A percentile compares a stretch with the other conserved stretches of the same genome.
Evolutionary conservation across 2,329 filamentous ascomycete species (phyloP).

Genomic region (Hymenoscyphus linearis): DNA sequence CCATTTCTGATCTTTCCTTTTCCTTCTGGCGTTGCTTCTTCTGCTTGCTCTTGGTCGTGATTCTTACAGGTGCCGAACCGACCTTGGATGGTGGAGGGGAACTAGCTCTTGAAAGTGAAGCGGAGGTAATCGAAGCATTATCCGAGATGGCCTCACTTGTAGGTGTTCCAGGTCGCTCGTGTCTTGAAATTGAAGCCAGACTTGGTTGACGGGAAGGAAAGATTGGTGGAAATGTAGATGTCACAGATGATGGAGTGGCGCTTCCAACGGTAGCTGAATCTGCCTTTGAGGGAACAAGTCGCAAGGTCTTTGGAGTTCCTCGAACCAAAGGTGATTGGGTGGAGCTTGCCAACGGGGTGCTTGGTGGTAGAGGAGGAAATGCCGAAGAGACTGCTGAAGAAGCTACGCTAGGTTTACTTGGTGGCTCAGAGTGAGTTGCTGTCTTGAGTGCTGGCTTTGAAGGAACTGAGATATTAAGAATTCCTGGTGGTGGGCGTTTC

Average conservation of each 20-base stretch:
- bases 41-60: slow-evolving; percentile 71
- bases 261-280: slow-evolving; percentile 44
- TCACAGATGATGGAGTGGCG: slow-evolving; percentile 30
- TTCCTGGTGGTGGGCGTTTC: slow-evolving; percentile 29
- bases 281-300: slow-evolving; percentile 62
- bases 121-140: slow-evolving; percentile 67
- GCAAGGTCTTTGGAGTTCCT: slow-evolving; percentile 57
- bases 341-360: slow-evolving; percentile 42
- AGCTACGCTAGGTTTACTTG: slow-evolving; percentile 13
- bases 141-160: slow-evolving; percentile 72
- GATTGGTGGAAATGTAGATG: slow-evolving; percentile 34
- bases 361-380: slow-evolving; percentile 48
- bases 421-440: slow-evolving; percentile 13
- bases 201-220: slow-evolving; percentile 46
- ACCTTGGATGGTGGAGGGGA: slow-evolving; percentile 64
- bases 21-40: slow-evolving; percentile 69
- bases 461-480: slow-evolving; percentile 47
- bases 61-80: slow-evolving; percentile 62
- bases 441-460: slow-evolving; percentile 33
- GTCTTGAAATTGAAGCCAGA: slow-evolving; percentile 39
- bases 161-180: slow-evolving; percentile 63
- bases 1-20: slow-evolving; percentile 51
- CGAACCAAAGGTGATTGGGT: slow-evolving; percentile 48
- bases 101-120: slow-evolving; percentile 65
- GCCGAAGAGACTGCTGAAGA: slow-evolving; percentile 33